phyloP scores from a whole-genome alignment of 768 basidiomycete genomes.

The Hygrocybe punicea region DNA sequence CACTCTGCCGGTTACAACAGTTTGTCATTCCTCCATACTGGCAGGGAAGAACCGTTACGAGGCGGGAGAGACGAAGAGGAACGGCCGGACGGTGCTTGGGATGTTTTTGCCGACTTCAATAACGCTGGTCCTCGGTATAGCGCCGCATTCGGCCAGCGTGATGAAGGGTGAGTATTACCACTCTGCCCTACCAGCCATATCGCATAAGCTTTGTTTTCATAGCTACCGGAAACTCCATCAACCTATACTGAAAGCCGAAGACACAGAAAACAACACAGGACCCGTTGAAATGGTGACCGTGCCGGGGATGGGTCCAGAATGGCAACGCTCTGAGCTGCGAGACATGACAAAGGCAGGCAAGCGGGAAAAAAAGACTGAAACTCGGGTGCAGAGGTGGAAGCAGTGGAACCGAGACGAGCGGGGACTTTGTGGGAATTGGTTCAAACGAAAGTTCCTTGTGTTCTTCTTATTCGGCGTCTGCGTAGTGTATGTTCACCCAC shows the following conservation, averaged over 20 bases:
- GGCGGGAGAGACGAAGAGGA: constrained; percentile 73
- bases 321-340: constrained; percentile 74
- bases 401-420: constrained; percentile 76
- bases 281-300: constrained; percentile 89
- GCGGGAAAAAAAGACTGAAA: constrained; percentile 56
- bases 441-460: constrained; percentile 68
- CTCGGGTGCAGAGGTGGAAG: constrained; percentile 58
- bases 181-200: neutral
- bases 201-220: constrained; percentile 13
- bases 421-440: constrained; percentile 77
- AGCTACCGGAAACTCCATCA: constrained; percentile 48
- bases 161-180: constrained; percentile 44
- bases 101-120: constrained; percentile 88
- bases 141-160: constrained; percentile 50
- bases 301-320: constrained; percentile 87
- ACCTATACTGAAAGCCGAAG: constrained; percentile 40
- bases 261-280: constrained; percentile 31
- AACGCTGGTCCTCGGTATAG: constrained; percentile 79
- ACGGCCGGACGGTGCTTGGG: constrained; percentile 53
- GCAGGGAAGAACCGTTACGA: constrained; percentile 73
- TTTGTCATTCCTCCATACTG: constrained; percentile 62
- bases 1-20: constrained; percentile 70
- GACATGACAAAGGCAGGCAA: constrained; percentile 71
- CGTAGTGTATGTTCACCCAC: constrained; percentile 44
- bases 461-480: constrained; percentile 64